phyloP scores from a whole-genome alignment of 2,329 filamentous ascomycete genomes.

The Cercospora janseana region DNA sequence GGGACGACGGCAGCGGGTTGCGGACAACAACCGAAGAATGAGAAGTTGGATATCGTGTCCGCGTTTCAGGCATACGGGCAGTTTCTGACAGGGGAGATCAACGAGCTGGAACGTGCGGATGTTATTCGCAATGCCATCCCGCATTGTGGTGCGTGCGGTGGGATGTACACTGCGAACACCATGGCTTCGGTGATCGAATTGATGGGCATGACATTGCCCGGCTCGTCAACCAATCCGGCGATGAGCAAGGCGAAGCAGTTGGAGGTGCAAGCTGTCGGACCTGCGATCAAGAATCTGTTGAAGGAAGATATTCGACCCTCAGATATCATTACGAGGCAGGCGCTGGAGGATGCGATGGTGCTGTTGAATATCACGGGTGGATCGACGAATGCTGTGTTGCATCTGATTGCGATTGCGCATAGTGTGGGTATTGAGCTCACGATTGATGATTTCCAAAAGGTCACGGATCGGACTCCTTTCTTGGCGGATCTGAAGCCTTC shows the following conservation, averaged over 20 bases:
- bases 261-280: conserved; percentile 51
- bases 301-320: conserved; percentile 51
- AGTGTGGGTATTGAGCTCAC: conserved; percentile 51
- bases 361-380: conserved; percentile 52
- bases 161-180: conserved; percentile 64
- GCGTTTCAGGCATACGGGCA: conserved; percentile 98
- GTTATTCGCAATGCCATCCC: conserved; percentile 91
- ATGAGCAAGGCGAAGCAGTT: conserved; percentile 52
- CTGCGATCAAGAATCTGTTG: conserved; percentile 52
- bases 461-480: conserved; percentile 51
- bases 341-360: conserved; percentile 54
- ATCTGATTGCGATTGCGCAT: conserved; percentile 53
- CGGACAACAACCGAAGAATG: conserved; percentile 67
- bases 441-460: conserved; percentile 53
- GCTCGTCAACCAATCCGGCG: conserved; percentile 53
- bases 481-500: conserved; percentile 54
- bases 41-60: conserved; percentile 81
- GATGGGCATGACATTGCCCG: conserved; percentile 53
- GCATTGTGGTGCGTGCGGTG: conserved; percentile 77
- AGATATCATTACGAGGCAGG: conserved; percentile 51
- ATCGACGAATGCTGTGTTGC: conserved; percentile 52
- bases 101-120: conserved; percentile 86
- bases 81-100: conserved; percentile 87
- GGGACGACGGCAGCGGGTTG: conserved; percentile 92
- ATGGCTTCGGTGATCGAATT: conserved; percentile 53